phyloP scores from a whole-genome alignment of 306 rosid species.

The Fagus sylvatica region DNA sequence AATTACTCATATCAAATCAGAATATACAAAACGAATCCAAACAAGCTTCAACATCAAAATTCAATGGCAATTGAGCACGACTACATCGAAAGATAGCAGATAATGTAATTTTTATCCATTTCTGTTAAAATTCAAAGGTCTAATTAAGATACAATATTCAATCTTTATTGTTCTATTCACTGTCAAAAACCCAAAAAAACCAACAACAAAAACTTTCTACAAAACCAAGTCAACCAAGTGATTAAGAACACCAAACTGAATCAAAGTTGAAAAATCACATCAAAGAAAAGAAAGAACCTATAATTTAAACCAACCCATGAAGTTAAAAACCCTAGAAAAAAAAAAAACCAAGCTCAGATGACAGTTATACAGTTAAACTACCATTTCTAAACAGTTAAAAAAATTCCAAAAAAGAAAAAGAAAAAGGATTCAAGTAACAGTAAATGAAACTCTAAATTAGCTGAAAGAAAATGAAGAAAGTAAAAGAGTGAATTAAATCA shows the following conservation, averaged over 20 bases:
- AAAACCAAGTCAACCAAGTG: constrained; percentile 64
- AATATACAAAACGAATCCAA: constrained; percentile 5
- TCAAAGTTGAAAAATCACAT: constrained; percentile 21
- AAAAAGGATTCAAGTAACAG: constrained; percentile 19
- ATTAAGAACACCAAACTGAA: constrained; percentile 14
- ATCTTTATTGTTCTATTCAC: not conserved
- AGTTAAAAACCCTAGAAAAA: constrained; percentile 26
- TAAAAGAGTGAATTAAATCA: constrained; percentile 22
- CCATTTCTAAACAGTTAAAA: constrained; percentile 24
- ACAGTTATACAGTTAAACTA: constrained; percentile 34
- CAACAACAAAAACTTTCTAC: constrained; percentile 15
- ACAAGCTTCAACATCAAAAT: not conserved
- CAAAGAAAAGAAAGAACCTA: not conserved
- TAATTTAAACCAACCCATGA: constrained; percentile 13
- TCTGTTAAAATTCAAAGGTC: not conserved
- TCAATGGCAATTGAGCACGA: not conserved
- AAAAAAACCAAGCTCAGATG: constrained; percentile 21
- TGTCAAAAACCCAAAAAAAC: not conserved
- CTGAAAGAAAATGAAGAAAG: not conserved
- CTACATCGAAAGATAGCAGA: not conserved
- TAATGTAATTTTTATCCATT: not conserved
- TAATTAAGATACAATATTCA: not conserved
- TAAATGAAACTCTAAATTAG: constrained; percentile 3
- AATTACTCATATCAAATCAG: not conserved
- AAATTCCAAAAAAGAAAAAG: not conserved